Evolutionary conservation across 441 rosid genomes (phyloP).

Genomic region (Jatropha multifida): DNA sequence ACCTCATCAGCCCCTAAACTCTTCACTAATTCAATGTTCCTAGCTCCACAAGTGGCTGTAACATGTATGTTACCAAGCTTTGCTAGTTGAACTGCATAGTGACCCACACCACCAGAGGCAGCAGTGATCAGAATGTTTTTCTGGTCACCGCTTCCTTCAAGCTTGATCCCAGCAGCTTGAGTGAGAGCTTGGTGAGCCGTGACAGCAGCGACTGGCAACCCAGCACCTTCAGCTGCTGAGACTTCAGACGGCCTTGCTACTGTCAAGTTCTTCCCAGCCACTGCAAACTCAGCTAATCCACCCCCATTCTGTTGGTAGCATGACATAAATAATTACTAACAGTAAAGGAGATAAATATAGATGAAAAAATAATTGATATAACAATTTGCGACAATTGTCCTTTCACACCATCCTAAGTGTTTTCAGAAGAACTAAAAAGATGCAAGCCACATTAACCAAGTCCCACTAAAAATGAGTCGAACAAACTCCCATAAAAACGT

Average conservation of each 20-base stretch:
- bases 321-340: conserved; percentile 7
- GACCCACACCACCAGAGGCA: conserved; percentile 88
- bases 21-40: conserved; percentile 63
- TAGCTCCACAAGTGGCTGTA: conserved; percentile 77
- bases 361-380: neutral
- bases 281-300: conserved; percentile 63
- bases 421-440: neutral
- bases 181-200: conserved; percentile 70
- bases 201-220: conserved; percentile 61
- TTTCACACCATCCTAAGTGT: neutral
- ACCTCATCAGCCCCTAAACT: conserved; percentile 77
- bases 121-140: conserved; percentile 70
- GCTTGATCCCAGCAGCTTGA: conserved; percentile 53
- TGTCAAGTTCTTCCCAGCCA: conserved; percentile 56
- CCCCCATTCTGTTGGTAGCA: conserved; percentile 48
- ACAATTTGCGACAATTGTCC: neutral
- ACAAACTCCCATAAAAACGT: neutral
- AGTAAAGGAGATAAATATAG: neutral
- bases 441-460: neutral
- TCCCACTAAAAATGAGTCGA: neutral
- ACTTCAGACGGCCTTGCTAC: conserved; percentile 67
- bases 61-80: conserved; percentile 77
- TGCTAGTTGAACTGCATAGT: conserved; percentile 74
- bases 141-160: conserved; percentile 56
- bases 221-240: conserved; percentile 69